Evolutionary conservation across 75 land plant species (phyloP).

Genomic region (Sequoia sempervirens): DNA sequence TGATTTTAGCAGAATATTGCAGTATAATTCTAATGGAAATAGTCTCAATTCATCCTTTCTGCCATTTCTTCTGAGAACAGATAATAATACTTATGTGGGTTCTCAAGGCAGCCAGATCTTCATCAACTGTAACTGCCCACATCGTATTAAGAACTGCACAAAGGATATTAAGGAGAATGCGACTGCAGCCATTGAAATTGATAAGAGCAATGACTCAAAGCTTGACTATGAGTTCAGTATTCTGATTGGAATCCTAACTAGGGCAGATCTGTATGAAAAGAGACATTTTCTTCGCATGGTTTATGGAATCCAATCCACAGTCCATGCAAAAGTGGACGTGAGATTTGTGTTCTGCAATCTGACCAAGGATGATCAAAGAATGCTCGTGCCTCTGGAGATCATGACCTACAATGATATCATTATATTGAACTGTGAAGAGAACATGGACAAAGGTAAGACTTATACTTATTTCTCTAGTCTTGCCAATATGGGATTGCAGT

Average conservation of each 20-base stretch:
- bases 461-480: constrained; percentile 66
- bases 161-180: not conserved
- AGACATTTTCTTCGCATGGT: constrained; percentile 52
- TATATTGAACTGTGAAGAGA: constrained; percentile 56
- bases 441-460: constrained; percentile 84
- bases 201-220: not conserved
- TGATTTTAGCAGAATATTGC: not conserved
- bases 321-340: constrained; percentile 29
- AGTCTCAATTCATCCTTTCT: not conserved
- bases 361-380: constrained; percentile 26
- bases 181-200: too few relatives aligned
- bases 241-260: constrained; percentile 54
- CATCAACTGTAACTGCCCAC: constrained; percentile 9
- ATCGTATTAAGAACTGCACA: not conserved
- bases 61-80: not conserved
- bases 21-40: not conserved
- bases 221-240: constrained; percentile 8
- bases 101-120: constrained; percentile 9
- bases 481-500: constrained; percentile 36
- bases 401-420: constrained; percentile 46
- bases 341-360: constrained; percentile 60
- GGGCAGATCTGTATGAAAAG: constrained; percentile 34
- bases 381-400: constrained; percentile 51
- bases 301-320: constrained; percentile 45
- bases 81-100: not conserved